These are phyloP conservation scores for Phytophthora palmivora DNA, from an alignment of 352 stramenopile genomes.

Conservation along the genomic window DNA sequence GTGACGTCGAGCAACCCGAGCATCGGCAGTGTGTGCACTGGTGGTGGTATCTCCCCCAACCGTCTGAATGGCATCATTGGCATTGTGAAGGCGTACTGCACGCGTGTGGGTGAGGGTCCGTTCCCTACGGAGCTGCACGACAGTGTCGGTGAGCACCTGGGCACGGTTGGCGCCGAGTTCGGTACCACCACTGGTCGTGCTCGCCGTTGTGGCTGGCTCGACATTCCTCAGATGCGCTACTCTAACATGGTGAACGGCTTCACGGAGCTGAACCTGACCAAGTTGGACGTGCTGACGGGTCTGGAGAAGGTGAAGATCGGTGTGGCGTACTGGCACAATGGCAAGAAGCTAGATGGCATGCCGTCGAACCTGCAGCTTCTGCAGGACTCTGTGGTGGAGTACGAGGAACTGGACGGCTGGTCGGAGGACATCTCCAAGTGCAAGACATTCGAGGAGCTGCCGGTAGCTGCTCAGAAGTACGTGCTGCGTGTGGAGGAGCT, in stretches of 20 bases:
- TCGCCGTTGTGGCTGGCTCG: slow-evolving; percentile 98
- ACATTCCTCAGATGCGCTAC: slow-evolving; percentile 97
- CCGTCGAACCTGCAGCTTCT: slow-evolving; percentile 94
- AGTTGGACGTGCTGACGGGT: slow-evolving; percentile 99
- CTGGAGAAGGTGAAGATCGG: slow-evolving; percentile 96
- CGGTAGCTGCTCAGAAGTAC: slow-evolving; percentile 95
- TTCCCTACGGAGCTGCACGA: slow-evolving; percentile 98
- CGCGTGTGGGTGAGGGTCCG: slow-evolving; percentile 97
- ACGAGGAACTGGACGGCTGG: slow-evolving; percentile 95
- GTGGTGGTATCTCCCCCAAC: slow-evolving; percentile 94
- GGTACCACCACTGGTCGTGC: slow-evolving; percentile 98
- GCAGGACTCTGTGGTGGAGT: slow-evolving; percentile 95
- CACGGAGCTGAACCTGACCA: slow-evolving; percentile 98
- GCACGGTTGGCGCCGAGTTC: slow-evolving; percentile 95
- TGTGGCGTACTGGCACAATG: slow-evolving; percentile 95
- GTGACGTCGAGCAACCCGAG: slow-evolving; percentile 99
- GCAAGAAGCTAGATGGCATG: slow-evolving; percentile 95
- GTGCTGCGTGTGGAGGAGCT: slow-evolving; percentile 97
- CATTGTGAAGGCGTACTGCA: slow-evolving; percentile 99
- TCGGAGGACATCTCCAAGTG: slow-evolving; percentile 97
- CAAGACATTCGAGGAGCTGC: slow-evolving; percentile 97
- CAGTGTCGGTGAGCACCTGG: slow-evolving; percentile 91
- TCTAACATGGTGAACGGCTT: slow-evolving; percentile 96
- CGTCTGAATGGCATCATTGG: slow-evolving; percentile 95
- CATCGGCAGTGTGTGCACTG: slow-evolving; percentile 97